Conservation (phyloP, 2,329 filamentous ascomycete genomes). For the Pseudocercospora pini-densiflorae region DNA sequence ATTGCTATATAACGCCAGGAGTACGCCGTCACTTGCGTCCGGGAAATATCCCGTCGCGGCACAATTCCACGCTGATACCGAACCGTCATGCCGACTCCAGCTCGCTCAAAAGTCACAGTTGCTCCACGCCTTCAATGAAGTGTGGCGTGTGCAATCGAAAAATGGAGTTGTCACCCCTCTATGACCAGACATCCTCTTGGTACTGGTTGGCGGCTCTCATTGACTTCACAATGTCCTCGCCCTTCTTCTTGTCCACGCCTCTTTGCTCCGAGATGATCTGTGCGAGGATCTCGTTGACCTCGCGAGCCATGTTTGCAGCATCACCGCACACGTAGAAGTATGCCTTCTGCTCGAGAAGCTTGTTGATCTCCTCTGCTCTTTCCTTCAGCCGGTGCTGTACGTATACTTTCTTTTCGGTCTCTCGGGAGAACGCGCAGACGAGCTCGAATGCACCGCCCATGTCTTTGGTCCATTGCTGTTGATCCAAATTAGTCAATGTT, state of each 20-base stretch:
- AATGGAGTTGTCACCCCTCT: conserved; percentile 20
- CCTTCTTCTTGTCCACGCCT: conserved; percentile 81
- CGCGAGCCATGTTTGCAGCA: conserved; percentile 75
- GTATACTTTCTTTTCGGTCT: conserved; percentile 86
- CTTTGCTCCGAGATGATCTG: conserved; percentile 87
- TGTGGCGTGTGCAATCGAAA: not conserved
- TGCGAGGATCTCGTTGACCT: conserved; percentile 71
- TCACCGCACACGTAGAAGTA: conserved; percentile 99
- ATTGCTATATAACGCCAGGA: conserved; percentile 3
- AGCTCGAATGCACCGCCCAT: conserved; percentile 90
- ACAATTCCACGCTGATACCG: conserved; percentile 2
- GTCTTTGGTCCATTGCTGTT: conserved; percentile 77
- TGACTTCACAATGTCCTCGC: conserved; percentile 93
- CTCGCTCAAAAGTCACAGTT: not conserved
- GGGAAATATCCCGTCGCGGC: not conserved
- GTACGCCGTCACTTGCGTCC: not conserved
- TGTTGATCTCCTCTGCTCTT: conserved; percentile 80
- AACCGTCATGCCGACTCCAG: conserved; percentile 3
- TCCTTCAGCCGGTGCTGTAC: conserved; percentile 93
- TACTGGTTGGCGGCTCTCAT: conserved; percentile 96
- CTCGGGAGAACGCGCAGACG: conserved; percentile 93
- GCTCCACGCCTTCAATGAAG: not conserved
- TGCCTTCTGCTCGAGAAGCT: conserved; percentile 81
- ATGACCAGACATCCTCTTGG: conserved; percentile 80
- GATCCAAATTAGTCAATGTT: conserved; percentile 19